Percentiles rank a stretch among this genome's conserved stretches.
Conservation (phyloP, 108 stramenopile genomes). For the Skeletonema menzelii region DNA sequence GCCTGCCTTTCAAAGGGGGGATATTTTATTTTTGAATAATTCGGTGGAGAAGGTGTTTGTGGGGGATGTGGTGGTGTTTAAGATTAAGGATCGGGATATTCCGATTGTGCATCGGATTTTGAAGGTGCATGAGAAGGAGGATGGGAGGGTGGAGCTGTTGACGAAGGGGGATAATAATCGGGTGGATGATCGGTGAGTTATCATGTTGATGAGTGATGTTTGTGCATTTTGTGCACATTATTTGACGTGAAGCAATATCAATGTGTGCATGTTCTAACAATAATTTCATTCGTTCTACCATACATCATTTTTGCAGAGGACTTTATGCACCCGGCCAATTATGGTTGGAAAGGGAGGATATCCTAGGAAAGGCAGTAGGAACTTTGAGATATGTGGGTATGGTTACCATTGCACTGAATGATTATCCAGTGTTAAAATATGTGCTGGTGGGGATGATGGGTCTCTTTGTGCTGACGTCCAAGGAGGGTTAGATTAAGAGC, state of each 20-base stretch:
- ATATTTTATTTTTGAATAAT: conserved; percentile 99
- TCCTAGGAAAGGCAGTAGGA: conserved; percentile 95
- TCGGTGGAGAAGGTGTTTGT: conserved; percentile 89
- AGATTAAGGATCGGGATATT: conserved; percentile 99
- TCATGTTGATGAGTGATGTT: not conserved
- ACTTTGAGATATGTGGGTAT: conserved; percentile 97
- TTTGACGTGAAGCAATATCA: not conserved
- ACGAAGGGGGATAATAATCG: conserved; percentile 99
- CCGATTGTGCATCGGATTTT: conserved; percentile 99
- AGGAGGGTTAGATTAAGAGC: conserved; percentile 78
- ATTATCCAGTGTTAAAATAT: conserved; percentile 98
- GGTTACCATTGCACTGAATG: conserved; percentile 99
- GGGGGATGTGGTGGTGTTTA: conserved; percentile 99
- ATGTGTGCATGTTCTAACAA: too few relatives aligned
- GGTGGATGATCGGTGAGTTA: conserved; percentile 89
- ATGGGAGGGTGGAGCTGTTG: conserved; percentile 87
- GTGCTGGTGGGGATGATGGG: conserved; percentile 98
- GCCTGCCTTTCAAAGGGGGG: conserved; percentile 99
- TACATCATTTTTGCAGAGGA: conserved; percentile 32
- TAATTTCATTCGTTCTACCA: not conserved
- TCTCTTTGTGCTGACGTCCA: conserved; percentile 97
- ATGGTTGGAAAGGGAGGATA: conserved; percentile 98
- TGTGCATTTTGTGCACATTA: not conserved
- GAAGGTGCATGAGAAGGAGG: conserved; percentile 92
- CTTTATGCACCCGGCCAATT: conserved; percentile 99